Evolutionary conservation across 2,329 filamentous ascomycete species (phyloP), one percentile per base, ranked within the genome.

Genomic region (Xylariaceae sp.): DNA sequence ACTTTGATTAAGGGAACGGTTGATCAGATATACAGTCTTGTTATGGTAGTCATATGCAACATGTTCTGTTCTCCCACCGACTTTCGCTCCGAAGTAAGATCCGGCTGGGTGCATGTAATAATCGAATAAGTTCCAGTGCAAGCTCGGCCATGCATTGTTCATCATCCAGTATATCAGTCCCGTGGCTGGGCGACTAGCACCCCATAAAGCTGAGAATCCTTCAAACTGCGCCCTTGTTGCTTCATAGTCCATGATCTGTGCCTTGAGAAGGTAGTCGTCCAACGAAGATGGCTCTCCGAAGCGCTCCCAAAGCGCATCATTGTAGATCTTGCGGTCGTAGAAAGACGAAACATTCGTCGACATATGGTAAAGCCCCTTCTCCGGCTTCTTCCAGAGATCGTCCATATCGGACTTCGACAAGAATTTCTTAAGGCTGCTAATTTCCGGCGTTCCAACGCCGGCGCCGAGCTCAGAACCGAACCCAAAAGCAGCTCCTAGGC

Each of bases 111-210:
- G 80, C 41, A 87, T 69, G 59, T 87, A 87, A 67, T 84, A 84
- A 62, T 88, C 85, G 65, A 87, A 86, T 5, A 87, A 70, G 50
- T 84, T 83, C 85, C 86, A 89, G 65, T 88, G 85, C 23, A 88
- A 71, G 52, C 78, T 81, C 0, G 86, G 85, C 84, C 85, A 88
- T 0, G 85, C 85, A 44, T 80, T 80, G 61, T 86, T 87, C 50
- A 88, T 68, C 85, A 88, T 88, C 85, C 85, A 88, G 71, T 88
- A 88, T 16, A 88, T 80, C 46, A 83, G 47, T 0, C 85, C 85
- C 0, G 84, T 87, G 0, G 84, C 83, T 0, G 83, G 81, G 2
- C 80, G 73, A 1, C 72, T 67, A 1, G 74, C 75, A 57, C 67
- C 81, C 77, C 83, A 85, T 0, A 75, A 72, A 2, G 79, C 73